Conservation (phyloP, 2,329 filamentous ascomycete genomes). For the Colletotrichum tamarilloi region DNA sequence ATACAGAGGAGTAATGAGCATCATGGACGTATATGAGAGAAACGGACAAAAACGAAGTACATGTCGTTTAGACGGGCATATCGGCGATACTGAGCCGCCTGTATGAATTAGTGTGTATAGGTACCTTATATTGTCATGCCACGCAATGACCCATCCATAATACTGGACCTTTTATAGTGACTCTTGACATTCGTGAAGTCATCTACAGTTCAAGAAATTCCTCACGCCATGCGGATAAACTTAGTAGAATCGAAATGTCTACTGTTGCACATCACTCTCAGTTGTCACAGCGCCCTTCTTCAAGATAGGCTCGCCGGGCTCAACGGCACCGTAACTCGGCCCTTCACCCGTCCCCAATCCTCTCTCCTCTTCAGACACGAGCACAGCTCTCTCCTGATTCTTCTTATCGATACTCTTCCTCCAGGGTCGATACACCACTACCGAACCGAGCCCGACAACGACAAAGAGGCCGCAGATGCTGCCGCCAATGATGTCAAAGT, state of each 20-base stretch:
- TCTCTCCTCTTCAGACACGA: constrained; percentile 14
- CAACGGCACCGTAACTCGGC: constrained; percentile 68
- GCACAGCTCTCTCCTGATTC: constrained; percentile 1
- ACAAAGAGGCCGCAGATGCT: constrained; percentile 88
- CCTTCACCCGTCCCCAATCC: constrained; percentile 14
- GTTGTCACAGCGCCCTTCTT: constrained; percentile 6
- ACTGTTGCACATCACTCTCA: not conserved
- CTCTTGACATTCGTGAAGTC: not conserved
- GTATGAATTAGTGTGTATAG: not conserved
- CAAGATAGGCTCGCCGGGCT: not conserved
- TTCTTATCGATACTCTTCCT: constrained; percentile 59
- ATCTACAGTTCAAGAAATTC: not conserved
- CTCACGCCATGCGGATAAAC: not conserved
- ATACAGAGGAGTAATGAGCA: no score
- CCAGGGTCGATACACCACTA: constrained; percentile 85
- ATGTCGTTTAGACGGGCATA: not conserved
- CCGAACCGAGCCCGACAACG: constrained; percentile 77
- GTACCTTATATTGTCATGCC: not conserved
- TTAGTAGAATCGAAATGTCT: not conserved
- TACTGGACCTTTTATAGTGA: not conserved
- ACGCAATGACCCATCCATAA: not conserved
- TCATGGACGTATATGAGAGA: no score
- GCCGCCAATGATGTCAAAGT: constrained; percentile 88
- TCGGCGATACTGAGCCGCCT: not conserved
- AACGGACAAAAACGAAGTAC: not conserved